These are phyloP conservation scores for Debaryomyces fabryi DNA, from an alignment of 1,139 yeast species.

Conservation along the genomic window DNA sequence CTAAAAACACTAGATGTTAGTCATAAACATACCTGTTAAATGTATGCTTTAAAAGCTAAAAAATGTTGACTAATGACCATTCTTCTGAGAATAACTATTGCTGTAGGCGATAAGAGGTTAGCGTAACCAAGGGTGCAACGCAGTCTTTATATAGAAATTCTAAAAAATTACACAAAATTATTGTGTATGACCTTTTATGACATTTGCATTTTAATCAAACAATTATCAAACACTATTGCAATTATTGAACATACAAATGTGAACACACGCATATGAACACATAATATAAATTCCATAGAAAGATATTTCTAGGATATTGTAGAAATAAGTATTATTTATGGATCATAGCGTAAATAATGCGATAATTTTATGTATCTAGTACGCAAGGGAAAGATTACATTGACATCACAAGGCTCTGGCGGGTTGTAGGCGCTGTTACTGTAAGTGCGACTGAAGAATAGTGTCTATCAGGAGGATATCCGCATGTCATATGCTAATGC, in stretches of 20 bases:
- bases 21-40: background rate
- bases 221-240: too few relatives aligned
- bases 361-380: background rate
- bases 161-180: too few relatives aligned
- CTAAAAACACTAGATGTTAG: constrained; percentile 10
- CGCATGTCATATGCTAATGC: background rate
- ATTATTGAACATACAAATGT: too few relatives aligned
- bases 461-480: background rate
- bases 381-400: background rate
- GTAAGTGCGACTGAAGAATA: background rate
- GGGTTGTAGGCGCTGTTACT: background rate
- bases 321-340: background rate
- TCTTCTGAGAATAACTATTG: background rate
- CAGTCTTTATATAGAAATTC: too few relatives aligned
- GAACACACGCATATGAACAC: too few relatives aligned
- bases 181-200: too few relatives aligned
- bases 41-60: background rate
- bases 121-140: too few relatives aligned
- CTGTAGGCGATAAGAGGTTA: too few relatives aligned
- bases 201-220: too few relatives aligned
- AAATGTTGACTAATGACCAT: background rate
- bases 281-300: too few relatives aligned
- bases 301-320: too few relatives aligned
- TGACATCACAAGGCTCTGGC: background rate
- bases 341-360: background rate